Evolutionary conservation across 768 basidiomycete species (phyloP).

Genomic region (Phaeotremella skinneri): DNA sequence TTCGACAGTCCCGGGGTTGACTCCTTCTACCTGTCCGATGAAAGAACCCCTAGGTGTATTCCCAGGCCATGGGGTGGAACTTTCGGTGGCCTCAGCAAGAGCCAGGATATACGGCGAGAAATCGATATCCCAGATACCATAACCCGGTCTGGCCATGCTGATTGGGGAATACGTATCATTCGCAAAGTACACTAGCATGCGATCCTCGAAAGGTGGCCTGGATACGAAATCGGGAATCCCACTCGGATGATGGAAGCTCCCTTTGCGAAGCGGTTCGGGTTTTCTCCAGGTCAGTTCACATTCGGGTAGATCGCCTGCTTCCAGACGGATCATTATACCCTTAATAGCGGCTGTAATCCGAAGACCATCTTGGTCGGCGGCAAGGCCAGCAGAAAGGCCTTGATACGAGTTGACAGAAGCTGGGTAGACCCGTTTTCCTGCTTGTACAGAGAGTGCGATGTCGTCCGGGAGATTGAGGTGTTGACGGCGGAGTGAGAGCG

Average conservation of each 20-base stretch:
- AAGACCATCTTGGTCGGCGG: slow-evolving; percentile 29
- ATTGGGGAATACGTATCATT: slow-evolving; percentile 32
- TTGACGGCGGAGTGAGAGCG: slow-evolving; percentile 29
- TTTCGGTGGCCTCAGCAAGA: slow-evolving; percentile 24
- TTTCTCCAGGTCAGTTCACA: slow-evolving; percentile 10
- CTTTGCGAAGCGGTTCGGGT: neutral
- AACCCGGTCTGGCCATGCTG: slow-evolving; percentile 38
- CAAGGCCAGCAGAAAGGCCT: slow-evolving; percentile 11
- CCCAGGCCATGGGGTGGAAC: slow-evolving; percentile 24
- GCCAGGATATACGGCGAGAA: slow-evolving; percentile 38
- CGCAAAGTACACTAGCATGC: slow-evolving; percentile 35
- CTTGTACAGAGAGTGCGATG: slow-evolving; percentile 34
- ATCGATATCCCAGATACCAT: slow-evolving; percentile 43
- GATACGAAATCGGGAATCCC: slow-evolving; percentile 36
- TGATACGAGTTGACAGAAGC: slow-evolving; percentile 28
- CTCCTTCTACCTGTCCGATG: slow-evolving; percentile 9
- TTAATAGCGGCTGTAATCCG: slow-evolving; percentile 21
- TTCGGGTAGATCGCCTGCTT: slow-evolving; percentile 22
- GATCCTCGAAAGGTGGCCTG: slow-evolving; percentile 43
- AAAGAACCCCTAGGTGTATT: slow-evolving; percentile 23
- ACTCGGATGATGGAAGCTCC: slow-evolving; percentile 16
- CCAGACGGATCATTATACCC: slow-evolving; percentile 19
- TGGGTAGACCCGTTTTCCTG: slow-evolving; percentile 37
- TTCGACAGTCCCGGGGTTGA: no score
- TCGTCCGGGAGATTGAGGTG: slow-evolving; percentile 35